Evolutionary conservation across 1,139 yeast species (phyloP).

Genomic region (Saccharomyces hybrid): DNA sequence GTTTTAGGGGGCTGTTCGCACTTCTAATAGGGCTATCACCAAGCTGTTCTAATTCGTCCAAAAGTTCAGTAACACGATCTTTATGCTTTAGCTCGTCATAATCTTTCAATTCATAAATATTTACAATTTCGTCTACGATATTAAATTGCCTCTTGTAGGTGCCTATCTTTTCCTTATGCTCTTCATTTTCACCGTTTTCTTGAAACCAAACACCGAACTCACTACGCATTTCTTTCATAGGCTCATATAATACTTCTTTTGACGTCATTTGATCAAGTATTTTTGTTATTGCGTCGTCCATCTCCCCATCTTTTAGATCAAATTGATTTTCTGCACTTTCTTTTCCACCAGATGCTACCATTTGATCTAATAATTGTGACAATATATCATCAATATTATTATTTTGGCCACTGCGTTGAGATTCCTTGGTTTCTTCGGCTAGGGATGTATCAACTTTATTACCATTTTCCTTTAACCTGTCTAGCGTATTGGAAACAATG

Average conservation of each 20-base stretch:
- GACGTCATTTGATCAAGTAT: conserved; percentile 81
- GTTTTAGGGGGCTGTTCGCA: conserved; percentile 35
- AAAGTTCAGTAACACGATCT: conserved; percentile 45
- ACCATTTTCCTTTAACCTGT: conserved; percentile 65
- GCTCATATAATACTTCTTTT: conserved; percentile 81
- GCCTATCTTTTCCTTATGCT: conserved; percentile 42
- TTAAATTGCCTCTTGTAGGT: conserved; percentile 50
- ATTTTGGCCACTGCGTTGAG: conserved; percentile 12
- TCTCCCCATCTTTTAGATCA: conserved; percentile 45
- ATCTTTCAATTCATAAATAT: conserved; percentile 47
- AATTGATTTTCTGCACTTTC: conserved; percentile 35
- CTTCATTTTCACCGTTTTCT: conserved; percentile 36
- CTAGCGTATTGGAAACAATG: conserved; percentile 75
- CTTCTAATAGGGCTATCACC: conserved; percentile 73
- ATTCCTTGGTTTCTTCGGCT: conserved; percentile 36
- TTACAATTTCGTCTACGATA: conserved; percentile 46
- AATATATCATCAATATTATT: conserved; percentile 47
- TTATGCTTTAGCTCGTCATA: conserved; percentile 51
- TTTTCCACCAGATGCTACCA: conserved; percentile 32
- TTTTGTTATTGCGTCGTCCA: conserved; percentile 57
- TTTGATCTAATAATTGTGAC: conserved; percentile 42
- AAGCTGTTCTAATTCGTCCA: conserved; percentile 67
- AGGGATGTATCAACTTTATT: conserved; percentile 56
- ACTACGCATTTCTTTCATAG: conserved; percentile 69
- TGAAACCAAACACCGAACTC: conserved; percentile 44